Conservation (phyloP, 2,329 filamentous ascomycete species). For the Podosphaera xanthii region DNA sequence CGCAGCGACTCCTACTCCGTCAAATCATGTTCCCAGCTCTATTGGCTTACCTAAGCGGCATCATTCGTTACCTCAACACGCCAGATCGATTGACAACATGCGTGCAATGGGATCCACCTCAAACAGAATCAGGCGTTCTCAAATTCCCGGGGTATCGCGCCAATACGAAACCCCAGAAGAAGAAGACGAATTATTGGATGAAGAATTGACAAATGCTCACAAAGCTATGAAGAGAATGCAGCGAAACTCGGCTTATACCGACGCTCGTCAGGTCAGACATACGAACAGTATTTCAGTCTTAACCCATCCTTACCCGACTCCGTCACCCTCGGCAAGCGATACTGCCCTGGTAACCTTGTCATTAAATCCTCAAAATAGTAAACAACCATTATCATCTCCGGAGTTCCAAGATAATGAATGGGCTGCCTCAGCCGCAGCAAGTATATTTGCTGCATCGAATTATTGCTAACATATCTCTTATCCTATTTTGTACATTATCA, state of each 20-base stretch:
- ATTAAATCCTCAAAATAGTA: conserved; percentile 48
- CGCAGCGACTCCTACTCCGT: conserved; percentile 23
- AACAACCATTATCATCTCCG: conserved; percentile 57
- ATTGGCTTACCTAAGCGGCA: conserved; percentile 32
- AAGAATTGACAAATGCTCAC: conserved; percentile 59
- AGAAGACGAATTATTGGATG: conserved; percentile 85
- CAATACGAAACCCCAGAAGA: conserved; percentile 90
- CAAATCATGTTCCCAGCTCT: conserved; percentile 27
- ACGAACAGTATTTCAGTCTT: conserved; percentile 40
- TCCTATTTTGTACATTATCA: neutral
- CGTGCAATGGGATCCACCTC: conserved; percentile 39
- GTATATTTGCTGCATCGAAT: conserved; percentile 53
- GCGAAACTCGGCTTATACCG: conserved; percentile 14
- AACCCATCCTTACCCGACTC: conserved; percentile 39
- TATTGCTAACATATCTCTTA: conserved; percentile 23
- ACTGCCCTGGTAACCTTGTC: conserved; percentile 45
- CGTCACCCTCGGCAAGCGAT: conserved; percentile 60
- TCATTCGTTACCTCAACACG: conserved; percentile 35
- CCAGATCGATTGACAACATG: conserved; percentile 35
- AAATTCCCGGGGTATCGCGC: conserved; percentile 52
- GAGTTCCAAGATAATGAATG: conserved; percentile 87
- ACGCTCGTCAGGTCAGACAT: conserved; percentile 31
- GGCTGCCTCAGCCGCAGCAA: conserved; percentile 62
- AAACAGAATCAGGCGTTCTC: conserved; percentile 56
- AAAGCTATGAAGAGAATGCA: conserved; percentile 52